A percentile compares a stretch with the other conserved stretches of the same genome.
phyloP scores from a whole-genome alignment of 495 filamentous ascomycete species.

The Aspergillus egyptiacus region DNA sequence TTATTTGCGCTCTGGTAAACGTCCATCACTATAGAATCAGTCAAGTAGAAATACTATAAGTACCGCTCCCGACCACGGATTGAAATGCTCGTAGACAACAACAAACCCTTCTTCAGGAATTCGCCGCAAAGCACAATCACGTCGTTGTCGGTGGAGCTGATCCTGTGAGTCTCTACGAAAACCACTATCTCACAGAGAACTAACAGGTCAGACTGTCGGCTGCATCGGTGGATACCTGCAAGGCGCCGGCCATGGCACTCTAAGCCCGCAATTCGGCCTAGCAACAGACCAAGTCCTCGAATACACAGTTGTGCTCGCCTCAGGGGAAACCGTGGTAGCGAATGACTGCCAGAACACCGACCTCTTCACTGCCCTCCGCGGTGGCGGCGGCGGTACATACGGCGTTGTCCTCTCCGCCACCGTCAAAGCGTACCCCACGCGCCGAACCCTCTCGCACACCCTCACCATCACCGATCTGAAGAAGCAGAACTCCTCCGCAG shows the following conservation, averaged over 20 bases:
- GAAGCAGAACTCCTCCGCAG: not conserved
- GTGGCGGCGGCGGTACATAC: conserved; percentile 44
- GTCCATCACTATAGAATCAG: too few species aligned
- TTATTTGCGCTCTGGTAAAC: too few species aligned
- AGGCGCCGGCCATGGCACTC: conserved; percentile 33
- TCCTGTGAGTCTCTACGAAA: conserved; percentile 17
- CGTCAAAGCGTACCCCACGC: conserved; percentile 33
- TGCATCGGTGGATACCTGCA: conserved; percentile 34
- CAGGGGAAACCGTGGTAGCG: conserved; percentile 43
- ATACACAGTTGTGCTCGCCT: conserved; percentile 45
- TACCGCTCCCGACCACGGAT: too few species aligned
- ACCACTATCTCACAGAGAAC: not conserved
- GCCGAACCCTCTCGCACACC: not conserved
- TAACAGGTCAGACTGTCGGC: conserved; percentile 28
- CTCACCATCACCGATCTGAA: not conserved
- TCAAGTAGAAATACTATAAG: too few species aligned
- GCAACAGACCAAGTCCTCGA: conserved; percentile 37
- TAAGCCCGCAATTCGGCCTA: conserved; percentile 26
- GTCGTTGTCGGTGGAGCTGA: conserved; percentile 34
- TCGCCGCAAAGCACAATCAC: not conserved
- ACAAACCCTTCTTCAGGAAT: too few species aligned
- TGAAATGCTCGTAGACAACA: too few species aligned
- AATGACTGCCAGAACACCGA: conserved; percentile 46
- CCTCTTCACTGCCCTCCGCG: conserved; percentile 51
- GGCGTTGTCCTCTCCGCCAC: conserved; percentile 41